Evolutionary conservation across 768 basidiomycete genomes (phyloP).

Genomic region (Jaapia argillacea): DNA sequence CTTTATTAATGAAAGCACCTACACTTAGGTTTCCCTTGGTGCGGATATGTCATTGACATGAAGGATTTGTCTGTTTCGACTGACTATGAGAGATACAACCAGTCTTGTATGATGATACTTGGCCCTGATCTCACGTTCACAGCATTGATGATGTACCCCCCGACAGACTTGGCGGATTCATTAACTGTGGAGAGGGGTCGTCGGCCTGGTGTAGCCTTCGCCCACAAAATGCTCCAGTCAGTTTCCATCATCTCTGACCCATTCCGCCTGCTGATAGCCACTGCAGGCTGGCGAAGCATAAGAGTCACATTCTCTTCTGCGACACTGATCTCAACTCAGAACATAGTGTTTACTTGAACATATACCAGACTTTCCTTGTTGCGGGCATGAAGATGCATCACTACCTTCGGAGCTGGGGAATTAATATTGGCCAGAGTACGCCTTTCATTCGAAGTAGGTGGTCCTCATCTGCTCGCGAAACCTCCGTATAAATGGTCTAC

Average conservation of each 20-base stretch:
- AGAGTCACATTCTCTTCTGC: conserved; percentile 71
- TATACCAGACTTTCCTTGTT: conserved; percentile 80
- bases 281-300: conserved; percentile 56
- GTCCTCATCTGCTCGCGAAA: conserved; percentile 1
- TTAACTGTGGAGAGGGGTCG: conserved; percentile 63
- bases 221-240: conserved; percentile 67
- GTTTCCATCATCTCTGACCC: conserved; percentile 13
- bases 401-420: conserved; percentile 61
- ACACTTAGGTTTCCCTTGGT: conserved; percentile 80
- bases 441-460: conserved; percentile 47
- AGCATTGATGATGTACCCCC: neutral
- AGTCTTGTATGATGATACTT: conserved; percentile 47
- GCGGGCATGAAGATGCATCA: conserved; percentile 80
- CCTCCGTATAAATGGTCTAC: too few species aligned
- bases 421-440: conserved; percentile 29
- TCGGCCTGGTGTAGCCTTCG: conserved; percentile 53
- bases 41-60: conserved; percentile 77
- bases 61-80: conserved; percentile 64
- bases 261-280: neutral
- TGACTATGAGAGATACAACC: conserved; percentile 66
- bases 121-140: neutral
- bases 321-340: conserved; percentile 62
- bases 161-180: conserved; percentile 51
- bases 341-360: conserved; percentile 60
- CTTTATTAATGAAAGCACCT: neutral